Percentiles rank a stretch among this genome's conserved stretches.
phyloP scores from a whole-genome alignment of 352 stramenopile species.

The Pythium volutum region DNA sequence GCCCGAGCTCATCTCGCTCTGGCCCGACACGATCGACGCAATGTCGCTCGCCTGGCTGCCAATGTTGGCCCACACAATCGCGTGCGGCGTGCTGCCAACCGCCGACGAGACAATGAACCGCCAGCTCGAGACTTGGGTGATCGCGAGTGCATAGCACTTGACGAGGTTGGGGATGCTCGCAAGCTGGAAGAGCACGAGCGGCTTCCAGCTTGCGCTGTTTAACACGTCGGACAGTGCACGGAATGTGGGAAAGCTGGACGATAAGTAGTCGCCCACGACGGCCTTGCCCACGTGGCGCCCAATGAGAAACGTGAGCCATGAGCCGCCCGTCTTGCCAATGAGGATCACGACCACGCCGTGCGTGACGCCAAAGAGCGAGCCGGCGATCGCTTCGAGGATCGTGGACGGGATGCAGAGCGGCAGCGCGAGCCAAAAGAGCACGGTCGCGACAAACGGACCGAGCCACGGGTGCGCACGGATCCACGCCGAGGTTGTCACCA shows the following conservation, averaged over 20 bases:
- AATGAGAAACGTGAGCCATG: slow-evolving; percentile 61
- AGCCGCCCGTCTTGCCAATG: slow-evolving; percentile 67
- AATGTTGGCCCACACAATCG: slow-evolving; percentile 70
- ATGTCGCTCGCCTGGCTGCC: slow-evolving; percentile 69
- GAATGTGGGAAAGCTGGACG: slow-evolving; percentile 62
- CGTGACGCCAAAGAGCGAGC: slow-evolving; percentile 60
- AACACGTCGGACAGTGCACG: slow-evolving; percentile 62
- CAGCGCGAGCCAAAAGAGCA: slow-evolving; percentile 62
- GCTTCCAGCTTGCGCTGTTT: slow-evolving; percentile 68
- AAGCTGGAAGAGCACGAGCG: slow-evolving; percentile 71
- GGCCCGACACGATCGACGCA: slow-evolving; percentile 46
- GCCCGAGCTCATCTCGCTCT: slow-evolving; percentile 42
- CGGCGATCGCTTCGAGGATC: slow-evolving; percentile 58
- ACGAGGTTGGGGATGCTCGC: slow-evolving; percentile 79
- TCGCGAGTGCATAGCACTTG: slow-evolving; percentile 76
- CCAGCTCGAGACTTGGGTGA: slow-evolving; percentile 55
- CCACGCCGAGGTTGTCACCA: slow-evolving; percentile 42
- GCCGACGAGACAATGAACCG: slow-evolving; percentile 59
- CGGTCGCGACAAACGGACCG: slow-evolving; percentile 45
- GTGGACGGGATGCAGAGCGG: slow-evolving; percentile 69
- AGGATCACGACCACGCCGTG: slow-evolving; percentile 54
- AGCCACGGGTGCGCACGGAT: slow-evolving; percentile 46
- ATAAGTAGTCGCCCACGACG: slow-evolving; percentile 58
- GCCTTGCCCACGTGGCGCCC: slow-evolving; percentile 53
- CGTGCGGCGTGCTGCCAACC: slow-evolving; percentile 52